A percentile compares a stretch with the other conserved stretches of the same genome.
These are phyloP conservation scores for Calonectria pseudoturangicola DNA, from an alignment of 2,329 filamentous ascomycete genomes.

Conservation along the genomic window DNA sequence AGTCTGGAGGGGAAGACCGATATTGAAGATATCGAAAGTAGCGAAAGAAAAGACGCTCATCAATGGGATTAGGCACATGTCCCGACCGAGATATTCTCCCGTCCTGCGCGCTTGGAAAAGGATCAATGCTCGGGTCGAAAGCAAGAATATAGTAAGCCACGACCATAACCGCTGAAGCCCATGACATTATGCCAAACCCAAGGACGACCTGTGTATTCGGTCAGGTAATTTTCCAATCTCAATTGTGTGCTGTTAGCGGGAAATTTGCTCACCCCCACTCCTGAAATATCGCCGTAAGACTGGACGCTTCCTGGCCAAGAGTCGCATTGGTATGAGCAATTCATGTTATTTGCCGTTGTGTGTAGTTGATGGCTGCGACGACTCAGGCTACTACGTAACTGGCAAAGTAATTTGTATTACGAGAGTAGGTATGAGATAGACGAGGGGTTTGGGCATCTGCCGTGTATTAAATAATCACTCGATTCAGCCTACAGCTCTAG, in stretches of 20 bases:
- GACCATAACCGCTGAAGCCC: background rate
- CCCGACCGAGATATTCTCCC: background rate
- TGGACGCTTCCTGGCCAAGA: background rate
- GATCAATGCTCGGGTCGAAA: background rate
- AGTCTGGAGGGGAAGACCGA: background rate
- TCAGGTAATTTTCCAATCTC: no score
- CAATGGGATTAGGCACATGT: background rate
- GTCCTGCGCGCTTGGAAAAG: background rate
- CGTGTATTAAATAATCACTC: no score
- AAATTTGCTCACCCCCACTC: background rate
- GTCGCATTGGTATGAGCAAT: background rate
- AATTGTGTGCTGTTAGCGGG: background rate
- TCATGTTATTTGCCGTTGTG: background rate
- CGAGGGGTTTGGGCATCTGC: no score
- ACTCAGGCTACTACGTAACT: no score
- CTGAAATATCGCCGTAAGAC: background rate
- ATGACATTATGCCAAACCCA: constrained; percentile 1
- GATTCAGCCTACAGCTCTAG: no score
- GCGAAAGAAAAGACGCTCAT: background rate
- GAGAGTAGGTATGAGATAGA: no score
- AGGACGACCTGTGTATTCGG: background rate
- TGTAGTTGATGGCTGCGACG: no score
- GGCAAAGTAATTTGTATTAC: no score
- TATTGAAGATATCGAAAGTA: background rate
- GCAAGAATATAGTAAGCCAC: background rate